These are phyloP conservation scores for Triglochin maritima DNA, from an alignment of 106 monocot species.

Conservation along the genomic window DNA sequence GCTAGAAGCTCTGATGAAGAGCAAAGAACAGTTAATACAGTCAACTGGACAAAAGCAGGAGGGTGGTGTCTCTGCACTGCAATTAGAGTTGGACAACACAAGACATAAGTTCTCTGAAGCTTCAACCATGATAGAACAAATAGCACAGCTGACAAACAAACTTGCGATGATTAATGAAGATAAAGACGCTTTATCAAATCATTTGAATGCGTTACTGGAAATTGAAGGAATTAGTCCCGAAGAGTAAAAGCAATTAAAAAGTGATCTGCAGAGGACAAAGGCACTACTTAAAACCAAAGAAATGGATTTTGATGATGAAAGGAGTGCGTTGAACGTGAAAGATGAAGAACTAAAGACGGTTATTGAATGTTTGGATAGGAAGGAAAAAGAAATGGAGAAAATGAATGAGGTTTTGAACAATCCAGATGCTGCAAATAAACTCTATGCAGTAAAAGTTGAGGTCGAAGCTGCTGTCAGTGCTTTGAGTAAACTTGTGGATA, in stretches of 20 bases:
- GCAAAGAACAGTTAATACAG: constrained; percentile 40
- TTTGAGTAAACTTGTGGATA: constrained; percentile 19
- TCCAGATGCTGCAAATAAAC: constrained; percentile 13
- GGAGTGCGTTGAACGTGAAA: constrained; percentile 19
- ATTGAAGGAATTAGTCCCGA: neutral
- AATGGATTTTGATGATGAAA: constrained; percentile 14
- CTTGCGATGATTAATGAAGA: constrained; percentile 24
- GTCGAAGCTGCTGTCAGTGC: constrained; percentile 16
- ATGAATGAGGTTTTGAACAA: constrained; percentile 16
- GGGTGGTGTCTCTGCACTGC: constrained; percentile 10
- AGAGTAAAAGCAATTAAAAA: constrained; percentile 15
- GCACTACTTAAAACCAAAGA: constrained; percentile 24
- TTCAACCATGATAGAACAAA: constrained; percentile 20
- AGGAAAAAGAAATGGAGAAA: constrained; percentile 20
- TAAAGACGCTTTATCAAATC: constrained; percentile 1
- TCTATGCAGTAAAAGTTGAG: constrained; percentile 20
- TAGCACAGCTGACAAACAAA: constrained; percentile 24
- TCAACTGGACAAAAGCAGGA: constrained; percentile 26
- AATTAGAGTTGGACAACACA: constrained; percentile 29
- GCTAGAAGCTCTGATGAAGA: constrained; percentile 16
- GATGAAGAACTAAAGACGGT: constrained; percentile 32
- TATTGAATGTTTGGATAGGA: constrained; percentile 3
- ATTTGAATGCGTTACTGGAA: neutral
- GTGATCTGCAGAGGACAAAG: constrained; percentile 19
- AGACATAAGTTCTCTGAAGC: constrained; percentile 27